Evolutionary conservation across 2,329 filamentous ascomycete species (phyloP).

Genomic region (Aspergillus unguis): DNA sequence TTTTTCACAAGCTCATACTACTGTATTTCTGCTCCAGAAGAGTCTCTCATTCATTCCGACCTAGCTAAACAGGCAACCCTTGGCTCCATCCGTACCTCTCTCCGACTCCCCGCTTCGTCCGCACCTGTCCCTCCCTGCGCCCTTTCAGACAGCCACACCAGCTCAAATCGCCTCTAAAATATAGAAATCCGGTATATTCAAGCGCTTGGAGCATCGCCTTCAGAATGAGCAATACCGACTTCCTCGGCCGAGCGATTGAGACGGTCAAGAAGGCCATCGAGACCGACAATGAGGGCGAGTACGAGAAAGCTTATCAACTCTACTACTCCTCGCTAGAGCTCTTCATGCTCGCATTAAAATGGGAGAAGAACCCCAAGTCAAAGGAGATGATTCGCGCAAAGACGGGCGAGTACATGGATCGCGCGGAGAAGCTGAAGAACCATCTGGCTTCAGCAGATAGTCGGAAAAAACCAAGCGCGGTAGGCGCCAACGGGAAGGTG

Average conservation of each 20-base stretch:
- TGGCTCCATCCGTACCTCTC: not conserved
- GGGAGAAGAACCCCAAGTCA: slow-evolving; percentile 97
- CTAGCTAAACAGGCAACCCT: slow-evolving; percentile 6
- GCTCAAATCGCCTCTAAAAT: not conserved
- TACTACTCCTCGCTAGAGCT: slow-evolving; percentile 96
- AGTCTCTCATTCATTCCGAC: slow-evolving; percentile 4
- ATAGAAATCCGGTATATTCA: too few species aligned
- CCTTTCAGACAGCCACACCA: not conserved
- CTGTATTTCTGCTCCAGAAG: not conserved
- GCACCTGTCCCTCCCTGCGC: not conserved
- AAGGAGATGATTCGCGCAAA: slow-evolving; percentile 98
- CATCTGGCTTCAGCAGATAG: slow-evolving; percentile 68
- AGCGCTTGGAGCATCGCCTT: not conserved
- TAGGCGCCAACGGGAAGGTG: slow-evolving; percentile 51
- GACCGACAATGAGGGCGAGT: slow-evolving; percentile 89
- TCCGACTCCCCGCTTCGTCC: slow-evolving; percentile 9
- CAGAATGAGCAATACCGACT: slow-evolving; percentile 90
- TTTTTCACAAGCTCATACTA: not conserved
- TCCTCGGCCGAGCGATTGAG: slow-evolving; percentile 92
- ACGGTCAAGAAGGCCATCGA: slow-evolving; percentile 97
- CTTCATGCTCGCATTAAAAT: slow-evolving; percentile 98
- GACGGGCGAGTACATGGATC: slow-evolving; percentile 95
- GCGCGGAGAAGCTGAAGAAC: slow-evolving; percentile 94
- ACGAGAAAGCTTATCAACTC: slow-evolving; percentile 92
- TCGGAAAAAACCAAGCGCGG: slow-evolving; percentile 51